Base-by-base conservation (phyloP, 2,329 filamentous ascomycete species). In the Camillea tinctor region DNA sequence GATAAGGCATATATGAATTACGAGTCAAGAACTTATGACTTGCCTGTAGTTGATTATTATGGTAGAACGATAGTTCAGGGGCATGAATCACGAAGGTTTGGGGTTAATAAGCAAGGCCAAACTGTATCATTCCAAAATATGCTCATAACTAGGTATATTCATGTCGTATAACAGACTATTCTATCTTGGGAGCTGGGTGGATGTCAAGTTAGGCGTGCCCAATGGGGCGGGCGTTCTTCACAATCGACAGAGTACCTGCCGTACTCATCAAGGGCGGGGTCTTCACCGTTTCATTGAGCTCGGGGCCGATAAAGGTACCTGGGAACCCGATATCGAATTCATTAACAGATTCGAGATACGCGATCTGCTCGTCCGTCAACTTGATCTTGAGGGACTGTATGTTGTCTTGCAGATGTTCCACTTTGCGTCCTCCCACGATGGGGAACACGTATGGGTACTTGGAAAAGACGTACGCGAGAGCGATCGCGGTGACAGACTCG, bases 271-370 rank as follows among this genome's bases (percentile, higher is more conserved):
- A 40, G 13, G 52, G 36, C 17, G 6, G 36, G 17, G 6, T 17
- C 20, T 19, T 56, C 11, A 26, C 22, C 17, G 58, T 63, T 23
- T 65, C 58, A 13, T 59, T 61, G 1, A 70, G 62, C 23, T 74
- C 73, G 0, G 63, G 63, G 24, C 72, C 65, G 48, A 82, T 67
- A 60, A 82, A 75, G 61, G 71, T 76, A 67, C 75, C 71, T 0
- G 83, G 83, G 69, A 84, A 87, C 0, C 84, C 84, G 19, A 79
- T 19, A n/a, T 85, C 79, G 60, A 88, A 87, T 1, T 75, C 64
- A 56, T 73, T 73, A 22, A 80, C 77, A 2, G 70, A 71, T 60
- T 88, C 84, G 56, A 88, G 80, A 54, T 79, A 76, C 23, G 75
- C 69, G 11, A 86, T 73, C 56, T 88, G 81, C 22, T 80, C 76